Percentiles rank a stretch among this genome's conserved stretches.
Conservation (phyloP, 2,329 filamentous ascomycete genomes). For the Clonostachys chloroleuca region DNA sequence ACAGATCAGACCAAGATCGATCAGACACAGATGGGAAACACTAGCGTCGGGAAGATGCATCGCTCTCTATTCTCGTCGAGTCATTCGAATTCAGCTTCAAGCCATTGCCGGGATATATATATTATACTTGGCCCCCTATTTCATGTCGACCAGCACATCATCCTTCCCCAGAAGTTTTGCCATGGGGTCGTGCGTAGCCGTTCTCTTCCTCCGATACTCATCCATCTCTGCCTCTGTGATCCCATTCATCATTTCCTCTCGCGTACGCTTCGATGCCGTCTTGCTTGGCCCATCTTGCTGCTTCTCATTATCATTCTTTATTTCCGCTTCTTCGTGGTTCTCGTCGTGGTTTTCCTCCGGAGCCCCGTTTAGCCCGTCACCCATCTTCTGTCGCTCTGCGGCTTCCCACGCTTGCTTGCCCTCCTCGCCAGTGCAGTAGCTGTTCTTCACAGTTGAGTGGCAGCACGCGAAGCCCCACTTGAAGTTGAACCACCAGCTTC, state of each 20-base stretch:
- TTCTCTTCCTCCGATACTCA: slow-evolving; percentile 72
- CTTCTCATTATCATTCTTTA: slow-evolving; percentile 14
- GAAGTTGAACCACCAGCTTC: slow-evolving; percentile 96
- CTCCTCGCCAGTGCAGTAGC: slow-evolving; percentile 92
- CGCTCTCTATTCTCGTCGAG: too few species aligned
- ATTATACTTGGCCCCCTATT: too few species aligned
- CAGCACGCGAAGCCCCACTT: slow-evolving; percentile 96
- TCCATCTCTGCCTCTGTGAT: slow-evolving; percentile 84
- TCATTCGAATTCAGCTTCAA: too few species aligned
- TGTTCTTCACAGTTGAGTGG: slow-evolving; percentile 91
- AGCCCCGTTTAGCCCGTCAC: slow-evolving; percentile 30
- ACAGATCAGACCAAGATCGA: too few species aligned
- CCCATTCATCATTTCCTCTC: slow-evolving; percentile 74
- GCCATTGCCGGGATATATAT: too few species aligned
- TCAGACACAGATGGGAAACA: too few species aligned
- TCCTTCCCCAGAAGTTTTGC: slow-evolving; percentile 73
- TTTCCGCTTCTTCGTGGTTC: slow-evolving; percentile 10
- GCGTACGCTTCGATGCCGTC: slow-evolving; percentile 57
- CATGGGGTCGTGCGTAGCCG: slow-evolving; percentile 81
- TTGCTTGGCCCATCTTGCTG: slow-evolving; percentile 31
- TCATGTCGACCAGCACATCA: slow-evolving; percentile 35
- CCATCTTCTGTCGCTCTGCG: slow-evolving; percentile 57
- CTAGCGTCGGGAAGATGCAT: too few species aligned
- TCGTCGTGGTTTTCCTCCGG: slow-evolving; percentile 19
- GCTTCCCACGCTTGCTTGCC: slow-evolving; percentile 79